Evolutionary conservation across 2,329 filamentous ascomycete genomes (phyloP), one percentile per base, ranked within the genome.

Genomic region (Stagonosporopsis vannaccii): DNA sequence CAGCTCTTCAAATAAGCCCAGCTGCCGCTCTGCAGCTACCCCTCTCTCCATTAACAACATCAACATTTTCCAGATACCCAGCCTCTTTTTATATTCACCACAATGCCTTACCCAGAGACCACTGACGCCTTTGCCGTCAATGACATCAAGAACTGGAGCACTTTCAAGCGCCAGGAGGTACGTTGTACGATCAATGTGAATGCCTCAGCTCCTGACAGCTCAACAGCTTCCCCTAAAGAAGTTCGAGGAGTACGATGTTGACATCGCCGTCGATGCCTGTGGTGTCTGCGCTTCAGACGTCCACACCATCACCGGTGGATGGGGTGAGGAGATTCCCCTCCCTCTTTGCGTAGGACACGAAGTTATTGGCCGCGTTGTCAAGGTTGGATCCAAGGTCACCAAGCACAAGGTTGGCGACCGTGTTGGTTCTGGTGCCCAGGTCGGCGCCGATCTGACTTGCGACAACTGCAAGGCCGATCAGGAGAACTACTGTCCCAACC

Each of bases 231-330:
- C 87, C 66, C 87, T 93, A 56, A 95, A 96, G 81, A 90, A 90
- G 17, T 96, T 96, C 74, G 91, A 89, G 63, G 90, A 93, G 74
- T 85, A 91, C 77, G 92, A 97, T 73, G 86, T 97, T 68, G 92
- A 96, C 74, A 86, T 97, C 78, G 90, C 93, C 81, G 89, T 97
- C 69, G 87, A 92, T 64, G 88, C 65, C 19, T 77, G 75, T 60
- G 75, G 75, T 69, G 81, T 83, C 51, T 83, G 81, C 72, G 79
- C 77, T 46, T 79, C 76, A 36, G 80, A 82, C 60, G 70, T 81
- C 26, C 80, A 82, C 72, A 81, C 76, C 61, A 81, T 80, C 66
- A 77, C 69, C 52, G 80, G 81, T 51, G 87, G 88, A 59, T 90
- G 88, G 88, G 87, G 85, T 56, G 80, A 78, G 32, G 84, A 86